Percentiles rank a stretch among this genome's conserved stretches.
Conservation (phyloP, 2,329 filamentous ascomycete genomes). For the Penicillium sp. region DNA sequence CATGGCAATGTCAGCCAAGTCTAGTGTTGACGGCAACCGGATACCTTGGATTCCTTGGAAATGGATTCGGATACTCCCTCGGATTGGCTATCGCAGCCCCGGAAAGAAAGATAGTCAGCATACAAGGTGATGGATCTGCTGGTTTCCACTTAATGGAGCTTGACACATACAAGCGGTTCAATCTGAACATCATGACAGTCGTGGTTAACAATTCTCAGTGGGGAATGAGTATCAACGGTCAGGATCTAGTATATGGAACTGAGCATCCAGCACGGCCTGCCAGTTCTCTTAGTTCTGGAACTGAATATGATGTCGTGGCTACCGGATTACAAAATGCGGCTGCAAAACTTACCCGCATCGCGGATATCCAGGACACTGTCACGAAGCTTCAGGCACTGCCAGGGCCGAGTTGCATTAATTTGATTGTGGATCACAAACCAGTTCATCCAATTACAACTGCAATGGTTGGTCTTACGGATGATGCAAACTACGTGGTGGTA, state of each 20-base stretch:
- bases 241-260: slow-evolving; percentile 49
- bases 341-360: slow-evolving; percentile 30
- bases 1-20: slow-evolving; percentile 41
- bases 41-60: slow-evolving; percentile 51
- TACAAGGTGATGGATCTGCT: slow-evolving; percentile 52
- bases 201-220: slow-evolving; percentile 51
- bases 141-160: slow-evolving; percentile 53
- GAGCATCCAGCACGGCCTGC: slow-evolving; percentile 36
- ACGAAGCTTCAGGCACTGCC: slow-evolving; percentile 32
- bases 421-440: slow-evolving; percentile 46
- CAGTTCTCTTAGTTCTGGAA: slow-evolving; percentile 34
- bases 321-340: slow-evolving; percentile 42
- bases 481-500: slow-evolving; percentile 51
- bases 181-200: slow-evolving; percentile 47
- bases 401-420: slow-evolving; percentile 44
- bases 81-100: slow-evolving; percentile 50
- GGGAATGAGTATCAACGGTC: slow-evolving; percentile 52
- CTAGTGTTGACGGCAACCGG: slow-evolving; percentile 38
- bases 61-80: slow-evolving; percentile 52
- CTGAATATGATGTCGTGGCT: slow-evolving; percentile 48
- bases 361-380: slow-evolving; percentile 37
- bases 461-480: slow-evolving; percentile 50
- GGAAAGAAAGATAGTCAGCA: slow-evolving; percentile 44
- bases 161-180: slow-evolving; percentile 49
- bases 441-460: slow-evolving; percentile 34